These are phyloP conservation scores for Pythium brachiatum DNA, from an alignment of 352 stramenopile genomes.

Conservation along the genomic window DNA sequence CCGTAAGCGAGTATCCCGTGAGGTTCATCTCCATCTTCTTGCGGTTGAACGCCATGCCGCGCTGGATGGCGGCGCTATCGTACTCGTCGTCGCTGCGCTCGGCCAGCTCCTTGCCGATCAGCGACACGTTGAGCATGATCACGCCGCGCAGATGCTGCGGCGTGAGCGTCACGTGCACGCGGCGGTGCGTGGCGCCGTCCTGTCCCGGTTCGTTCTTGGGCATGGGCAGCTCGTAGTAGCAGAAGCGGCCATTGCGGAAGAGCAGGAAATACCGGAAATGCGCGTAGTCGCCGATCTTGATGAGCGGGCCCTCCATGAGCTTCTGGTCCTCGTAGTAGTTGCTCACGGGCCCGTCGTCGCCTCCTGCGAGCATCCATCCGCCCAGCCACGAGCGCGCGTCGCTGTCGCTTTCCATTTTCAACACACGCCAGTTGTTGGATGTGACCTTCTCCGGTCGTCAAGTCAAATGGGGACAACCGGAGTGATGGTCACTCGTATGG, in stretches of 20 bases:
- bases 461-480: slow-evolving; percentile 1
- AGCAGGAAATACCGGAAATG: slow-evolving; percentile 87
- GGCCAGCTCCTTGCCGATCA: slow-evolving; percentile 58
- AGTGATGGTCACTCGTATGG: slow-evolving; percentile 13
- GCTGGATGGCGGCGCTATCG: slow-evolving; percentile 60
- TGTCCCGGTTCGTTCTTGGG: slow-evolving; percentile 22
- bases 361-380: slow-evolving; percentile 42
- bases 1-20: slow-evolving; percentile 72
- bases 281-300: slow-evolving; percentile 85
- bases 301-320: slow-evolving; percentile 83
- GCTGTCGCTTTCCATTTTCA: slow-evolving; percentile 22
- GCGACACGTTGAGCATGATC: slow-evolving; percentile 81
- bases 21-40: slow-evolving; percentile 84
- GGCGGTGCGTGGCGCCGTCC: slow-evolving; percentile 15
- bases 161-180: slow-evolving; percentile 74
- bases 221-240: slow-evolving; percentile 86
- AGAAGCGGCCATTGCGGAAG: slow-evolving; percentile 78
- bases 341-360: slow-evolving; percentile 53
- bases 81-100: slow-evolving; percentile 71
- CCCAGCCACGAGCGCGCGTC: slow-evolving; percentile 43
- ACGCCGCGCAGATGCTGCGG: slow-evolving; percentile 73
- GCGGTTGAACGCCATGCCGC: slow-evolving; percentile 75
- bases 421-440: background rate
- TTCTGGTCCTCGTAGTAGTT: slow-evolving; percentile 86
- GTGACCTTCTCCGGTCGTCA: background rate